Base-by-base conservation (phyloP, 2,329 filamentous ascomycete genomes). In the Tolypocladium tundrense region DNA sequence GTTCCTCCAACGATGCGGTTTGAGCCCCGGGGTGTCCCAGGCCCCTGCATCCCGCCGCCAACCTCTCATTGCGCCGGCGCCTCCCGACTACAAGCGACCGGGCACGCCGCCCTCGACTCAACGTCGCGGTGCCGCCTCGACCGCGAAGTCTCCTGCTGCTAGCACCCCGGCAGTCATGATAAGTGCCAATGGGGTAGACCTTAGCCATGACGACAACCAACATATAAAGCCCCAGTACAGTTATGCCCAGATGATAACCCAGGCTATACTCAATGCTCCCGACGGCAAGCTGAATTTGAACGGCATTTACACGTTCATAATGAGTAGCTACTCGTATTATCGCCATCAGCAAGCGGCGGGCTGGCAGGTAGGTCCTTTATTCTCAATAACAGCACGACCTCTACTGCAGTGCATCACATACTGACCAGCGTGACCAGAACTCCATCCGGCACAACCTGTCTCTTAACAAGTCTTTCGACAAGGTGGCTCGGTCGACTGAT, bases 401-500 rank as follows among this genome's bases (percentile, higher is more conserved):
- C 13, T 13, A 13, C 16, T 4, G 2, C 4, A 37, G 19, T 7
- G 48, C 48, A 14, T 21, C 31, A 19, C 27, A 24, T 42, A 50
- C 61, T 69, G 53, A 69, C 60, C 8, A 3, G 7, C 9, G 13
- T 41, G 52, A 11, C 24, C 51, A 91, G 85, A 99, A 99, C 71
- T 97, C 91, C 0, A 99, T 99, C 64, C 87, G 94, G 14, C 94
- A 99, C 71, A 99, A 99, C 66, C 74, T 99, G 16, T 97, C 94
- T 1, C 75, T 99, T 48, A 97, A 96, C 72, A 96, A 97, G 70
- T 86, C 88, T 0, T 99, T 99, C 68, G 87, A 91, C 65, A 99
- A 99, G 72, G 88, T 96, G 10, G 89, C 94, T 3, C 87, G 94
- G 53, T 87, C 90, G 19, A 96, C 91, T 0, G 91, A 97, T 65